Base-by-base conservation (phyloP, 2,329 filamentous ascomycete genomes). In the Mariannaea sp. region DNA sequence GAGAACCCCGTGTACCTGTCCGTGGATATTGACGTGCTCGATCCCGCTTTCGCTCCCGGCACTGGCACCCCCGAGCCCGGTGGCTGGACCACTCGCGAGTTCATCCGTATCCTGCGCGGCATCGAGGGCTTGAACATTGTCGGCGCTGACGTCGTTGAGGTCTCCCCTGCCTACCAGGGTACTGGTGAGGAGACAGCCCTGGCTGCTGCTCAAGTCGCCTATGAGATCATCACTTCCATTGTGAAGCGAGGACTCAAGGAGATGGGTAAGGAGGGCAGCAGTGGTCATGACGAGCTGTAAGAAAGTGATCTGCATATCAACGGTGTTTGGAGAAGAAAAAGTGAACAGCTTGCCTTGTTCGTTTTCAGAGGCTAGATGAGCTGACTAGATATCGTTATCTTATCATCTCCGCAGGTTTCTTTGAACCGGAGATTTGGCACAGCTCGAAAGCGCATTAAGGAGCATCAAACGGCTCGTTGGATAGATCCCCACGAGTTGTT, bases 31-130 rank as follows among this genome's bases (percentile, higher is more conserved):
- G 91, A 96, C 67, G 92, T 90, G 1, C 77, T 96, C 3, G 91
- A 96, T 68, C 91, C 92, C 0, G 73, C 72, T 7, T 74, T 75
- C 46, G 73, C 73, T 2, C 90, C 90, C 0, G 90, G 88, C 2
- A 96, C 91, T 0, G 92, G 92, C 1, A 96, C 92, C 0, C 92
- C 92, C 0, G 92, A 96, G 75, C 88, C 91, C 0, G 92, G 92
- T 52, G 92, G 92, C 30, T 96, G 92, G 92, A 94, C 90, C 5
- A 95, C 89, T 16, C 79, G 92, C 45, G 92, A 96, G 76, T 77
- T 96, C 62, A 93, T 96, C 59, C 79, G 88, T 10, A 90, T 96
- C 53, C 73, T 96, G 68, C 79, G 91, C 26, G 91, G 90, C 0
- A 82, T 96, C 35, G 92, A 96, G 75, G 82, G 78, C 0, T 71